These are phyloP conservation scores for Geosmithia putterillii DNA, from an alignment of 2,329 filamentous ascomycete genomes.

Conservation along the genomic window DNA sequence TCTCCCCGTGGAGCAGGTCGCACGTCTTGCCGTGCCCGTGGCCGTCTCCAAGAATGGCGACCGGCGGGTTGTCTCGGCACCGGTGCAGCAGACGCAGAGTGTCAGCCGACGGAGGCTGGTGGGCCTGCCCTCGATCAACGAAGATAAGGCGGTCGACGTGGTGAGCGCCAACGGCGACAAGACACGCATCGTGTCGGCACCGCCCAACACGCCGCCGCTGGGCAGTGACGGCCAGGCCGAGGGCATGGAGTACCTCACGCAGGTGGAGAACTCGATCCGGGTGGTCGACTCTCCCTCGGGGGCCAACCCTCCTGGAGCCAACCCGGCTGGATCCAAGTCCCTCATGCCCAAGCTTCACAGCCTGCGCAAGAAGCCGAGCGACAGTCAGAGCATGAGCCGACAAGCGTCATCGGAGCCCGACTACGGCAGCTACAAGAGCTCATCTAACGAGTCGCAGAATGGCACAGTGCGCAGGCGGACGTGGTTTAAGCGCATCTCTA, in stretches of 20 bases:
- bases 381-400: neutral
- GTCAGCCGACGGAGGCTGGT: constrained; percentile 21
- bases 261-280: constrained; percentile 39
- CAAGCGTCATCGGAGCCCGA: constrained; percentile 1
- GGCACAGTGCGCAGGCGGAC: constrained; percentile 31
- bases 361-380: neutral
- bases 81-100: constrained; percentile 30
- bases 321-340: neutral
- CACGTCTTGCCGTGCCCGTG: constrained; percentile 15
- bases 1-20: constrained; percentile 10
- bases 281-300: constrained; percentile 37
- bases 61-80: constrained; percentile 38
- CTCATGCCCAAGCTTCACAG: neutral
- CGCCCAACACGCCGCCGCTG: constrained; percentile 21
- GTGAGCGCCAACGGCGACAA: constrained; percentile 18
- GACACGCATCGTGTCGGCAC: constrained; percentile 32
- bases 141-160: constrained; percentile 17
- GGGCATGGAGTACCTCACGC: constrained; percentile 31
- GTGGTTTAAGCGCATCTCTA: constrained; percentile 39
- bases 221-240: constrained; percentile 17
- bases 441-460: constrained; percentile 5
- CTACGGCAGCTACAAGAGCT: constrained; percentile 7
- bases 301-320: constrained; percentile 14
- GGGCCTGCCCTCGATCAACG: constrained; percentile 36
- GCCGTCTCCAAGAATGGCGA: constrained; percentile 21